Percentiles rank a stretch among this genome's conserved stretches.
Evolutionary conservation across 1,284 basidiomycete species (phyloP).

Genomic region (Rhodotorula glutinis): DNA sequence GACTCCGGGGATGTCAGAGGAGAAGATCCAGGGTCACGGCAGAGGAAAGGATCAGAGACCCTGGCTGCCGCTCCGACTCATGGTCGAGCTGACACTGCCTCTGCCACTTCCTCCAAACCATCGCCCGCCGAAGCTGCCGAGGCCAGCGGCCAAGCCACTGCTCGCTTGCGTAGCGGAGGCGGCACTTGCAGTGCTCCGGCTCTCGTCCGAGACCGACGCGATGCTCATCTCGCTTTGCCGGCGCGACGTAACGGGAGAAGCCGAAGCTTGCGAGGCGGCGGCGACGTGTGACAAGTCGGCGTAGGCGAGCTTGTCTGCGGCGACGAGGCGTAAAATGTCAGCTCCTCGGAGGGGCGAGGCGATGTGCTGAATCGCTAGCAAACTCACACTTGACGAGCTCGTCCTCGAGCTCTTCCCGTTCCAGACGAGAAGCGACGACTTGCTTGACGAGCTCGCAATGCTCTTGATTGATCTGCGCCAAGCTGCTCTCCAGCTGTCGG

Average conservation of each 20-base stretch:
- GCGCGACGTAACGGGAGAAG: slow-evolving; percentile 15
- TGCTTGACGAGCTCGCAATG: slow-evolving; percentile 71
- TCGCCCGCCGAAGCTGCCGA: slow-evolving; percentile 1
- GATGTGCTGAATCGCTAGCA: too few species aligned
- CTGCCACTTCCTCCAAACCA: slow-evolving; percentile 4
- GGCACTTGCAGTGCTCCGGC: not conserved
- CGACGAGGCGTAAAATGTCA: too few species aligned
- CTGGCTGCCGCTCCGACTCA: slow-evolving; percentile 6
- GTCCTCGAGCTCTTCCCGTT: slow-evolving; percentile 82
- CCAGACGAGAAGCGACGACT: slow-evolving; percentile 77
- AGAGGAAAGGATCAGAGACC: not conserved
- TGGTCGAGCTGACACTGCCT: slow-evolving; percentile 3
- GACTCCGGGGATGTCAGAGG: too few species aligned
- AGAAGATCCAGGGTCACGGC: too few species aligned
- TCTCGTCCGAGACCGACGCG: slow-evolving; percentile 2
- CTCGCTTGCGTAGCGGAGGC: not conserved
- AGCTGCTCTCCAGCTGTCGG: slow-evolving; percentile 71
- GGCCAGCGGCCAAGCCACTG: not conserved
- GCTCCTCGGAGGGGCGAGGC: too few species aligned
- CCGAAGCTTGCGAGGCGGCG: slow-evolving; percentile 16
- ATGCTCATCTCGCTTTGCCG: slow-evolving; percentile 23
- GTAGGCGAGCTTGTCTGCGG: slow-evolving; percentile 38
- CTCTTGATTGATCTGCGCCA: slow-evolving; percentile 74
- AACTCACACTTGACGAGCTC: slow-evolving; percentile 70
- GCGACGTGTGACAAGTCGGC: slow-evolving; percentile 29